Evolutionary conservation across 208 protist genomes (phyloP).

Genomic region (Acanthamoeba castellanii): DNA sequence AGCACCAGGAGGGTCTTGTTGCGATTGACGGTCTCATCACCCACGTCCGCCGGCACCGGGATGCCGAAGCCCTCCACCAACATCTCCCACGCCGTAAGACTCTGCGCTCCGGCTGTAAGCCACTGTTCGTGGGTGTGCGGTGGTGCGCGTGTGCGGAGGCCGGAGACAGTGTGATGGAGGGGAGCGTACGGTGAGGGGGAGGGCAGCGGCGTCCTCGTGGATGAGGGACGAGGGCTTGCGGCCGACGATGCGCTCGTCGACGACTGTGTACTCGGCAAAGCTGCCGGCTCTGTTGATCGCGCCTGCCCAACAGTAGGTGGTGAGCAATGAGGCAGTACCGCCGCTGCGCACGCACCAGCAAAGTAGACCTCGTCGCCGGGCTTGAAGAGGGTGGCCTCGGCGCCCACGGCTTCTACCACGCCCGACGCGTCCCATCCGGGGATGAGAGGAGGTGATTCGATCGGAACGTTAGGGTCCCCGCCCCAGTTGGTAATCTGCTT

Average conservation of each 20-base stretch:
- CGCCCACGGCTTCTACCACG: slow-evolving; percentile 48
- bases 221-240: not conserved
- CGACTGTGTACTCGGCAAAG: slow-evolving; percentile 53
- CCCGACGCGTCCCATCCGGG: slow-evolving; percentile 47
- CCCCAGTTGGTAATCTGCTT: not conserved
- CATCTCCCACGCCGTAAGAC: slow-evolving; percentile 52
- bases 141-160: not conserved
- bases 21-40: not conserved
- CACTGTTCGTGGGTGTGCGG: no score
- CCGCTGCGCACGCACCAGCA: not conserved
- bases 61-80: slow-evolving; percentile 64
- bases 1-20: slow-evolving; percentile 47
- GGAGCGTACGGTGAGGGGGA: not conserved
- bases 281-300: not conserved
- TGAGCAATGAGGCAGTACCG: not conserved
- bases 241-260: slow-evolving; percentile 53
- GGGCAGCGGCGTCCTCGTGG: slow-evolving; percentile 50
- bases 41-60: not conserved
- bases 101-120: not conserved
- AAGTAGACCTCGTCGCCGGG: slow-evolving; percentile 65
- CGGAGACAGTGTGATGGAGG: not conserved
- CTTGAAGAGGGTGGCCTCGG: slow-evolving; percentile 41
- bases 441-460: not conserved
- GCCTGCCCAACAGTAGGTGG: not conserved
- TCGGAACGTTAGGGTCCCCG: not conserved